phyloP scores from a whole-genome alignment of 805 yeast species.

The Metschnikowia cerradonensis region DNA sequence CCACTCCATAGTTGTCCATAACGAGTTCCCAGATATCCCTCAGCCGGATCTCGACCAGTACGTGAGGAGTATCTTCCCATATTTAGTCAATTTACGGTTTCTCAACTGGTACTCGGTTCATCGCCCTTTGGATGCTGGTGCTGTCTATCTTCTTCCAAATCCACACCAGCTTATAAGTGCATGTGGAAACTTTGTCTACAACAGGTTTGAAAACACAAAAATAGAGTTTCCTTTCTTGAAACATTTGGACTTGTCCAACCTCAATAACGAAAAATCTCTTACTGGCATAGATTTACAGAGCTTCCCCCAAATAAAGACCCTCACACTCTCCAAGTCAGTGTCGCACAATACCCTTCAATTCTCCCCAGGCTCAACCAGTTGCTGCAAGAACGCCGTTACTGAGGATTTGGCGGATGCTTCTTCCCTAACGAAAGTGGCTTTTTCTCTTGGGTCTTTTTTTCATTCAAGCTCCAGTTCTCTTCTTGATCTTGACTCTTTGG shows the following conservation, averaged over 20 bases:
- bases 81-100: slow-evolving; percentile 5
- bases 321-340: slow-evolving; percentile 6
- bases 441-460: slow-evolving; percentile 5
- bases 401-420: slow-evolving; percentile 2
- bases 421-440: neutral
- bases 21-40: slow-evolving; percentile 15
- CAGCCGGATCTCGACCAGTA: slow-evolving; percentile 8
- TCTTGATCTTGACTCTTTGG: slow-evolving; percentile 8
- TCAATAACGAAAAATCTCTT: slow-evolving; percentile 3
- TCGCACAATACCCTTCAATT: slow-evolving; percentile 1
- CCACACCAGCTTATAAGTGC: slow-evolving; percentile 6
- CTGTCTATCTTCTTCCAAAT: slow-evolving; percentile 8
- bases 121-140: slow-evolving; percentile 8
- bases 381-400: slow-evolving; percentile 9
- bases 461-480: neutral
- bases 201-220: neutral
- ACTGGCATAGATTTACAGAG: neutral
- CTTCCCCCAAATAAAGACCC: slow-evolving; percentile 7
- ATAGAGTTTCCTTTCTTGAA: slow-evolving; percentile 1
- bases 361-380: slow-evolving; percentile 6
- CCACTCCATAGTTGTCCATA: slow-evolving; percentile 6
- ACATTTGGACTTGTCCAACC: slow-evolving; percentile 12
- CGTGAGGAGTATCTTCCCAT: slow-evolving; percentile 8
- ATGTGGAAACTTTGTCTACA: slow-evolving; percentile 11
- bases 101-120: slow-evolving; percentile 12